Evolutionary conservation across 306 rosid species (phyloP), one percentile per base, ranked within the genome.

Genomic region (Prunus fruticosa): DNA sequence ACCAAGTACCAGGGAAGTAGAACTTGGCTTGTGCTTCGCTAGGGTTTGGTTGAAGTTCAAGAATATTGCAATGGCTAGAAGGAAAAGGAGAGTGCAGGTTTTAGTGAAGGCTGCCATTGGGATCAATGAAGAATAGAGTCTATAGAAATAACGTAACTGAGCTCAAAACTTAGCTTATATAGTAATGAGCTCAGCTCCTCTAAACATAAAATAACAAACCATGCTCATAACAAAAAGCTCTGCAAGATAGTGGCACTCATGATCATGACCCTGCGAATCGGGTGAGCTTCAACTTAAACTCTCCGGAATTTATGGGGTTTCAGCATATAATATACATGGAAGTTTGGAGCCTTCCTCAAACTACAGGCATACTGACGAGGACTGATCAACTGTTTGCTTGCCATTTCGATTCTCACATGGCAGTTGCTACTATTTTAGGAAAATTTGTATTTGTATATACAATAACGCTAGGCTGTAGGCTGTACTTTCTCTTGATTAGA

Each of bases 1-100:
- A 11, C 90, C 82, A 72, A 84, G 81, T 23, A 79, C 83, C 28
- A 87, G 56, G 57, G 84, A 71, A 22, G 76, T 64, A 27, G 50
- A 61, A 13, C 60, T 22, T 27, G 62, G 27, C 53, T 53, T 51
- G 16, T 61, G 52, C 23, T 64, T 80, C 28, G 83, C 87, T 77
- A 74, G 69, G 30, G 77, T 50, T 74, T 72, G 46, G 53, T 22
- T 50, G 63, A 50, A 51, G 58, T 38, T 75, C 64, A 72, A 20
- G 67, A 79, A 65, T 43, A 56, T 18, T 51, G 64, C 52, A 30
- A 43, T 18, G 71, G 74, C 38, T 4, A 79, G 41, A 60, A 82
- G 74, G 78, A 83, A 30, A 8, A 53, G 52, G 58, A 53, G 23
- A 52, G 66, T 2, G 43, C 43, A 38, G 54, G 32, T 60, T 34